Evolutionary conservation across 75 land plant genomes (phyloP).

Genomic region (Selaginella tamariscina): DNA sequence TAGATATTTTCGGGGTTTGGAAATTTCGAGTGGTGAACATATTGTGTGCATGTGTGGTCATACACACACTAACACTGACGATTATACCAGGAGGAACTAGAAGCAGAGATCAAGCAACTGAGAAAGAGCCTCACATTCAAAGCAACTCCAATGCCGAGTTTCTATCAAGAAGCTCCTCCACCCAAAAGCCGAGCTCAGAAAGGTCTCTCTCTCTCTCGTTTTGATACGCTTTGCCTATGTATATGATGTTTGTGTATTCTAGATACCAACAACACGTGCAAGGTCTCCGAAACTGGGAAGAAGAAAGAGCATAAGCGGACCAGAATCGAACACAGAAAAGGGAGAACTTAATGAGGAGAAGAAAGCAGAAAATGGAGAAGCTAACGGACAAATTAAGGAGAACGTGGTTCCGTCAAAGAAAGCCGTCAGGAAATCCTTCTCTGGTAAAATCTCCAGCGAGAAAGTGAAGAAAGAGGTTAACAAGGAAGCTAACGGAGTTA

Average conservation of each 20-base stretch:
- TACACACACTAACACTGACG: not conserved
- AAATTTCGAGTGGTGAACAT: too few species aligned
- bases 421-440: not conserved
- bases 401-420: not conserved
- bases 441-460: not conserved
- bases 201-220: conserved; percentile 45
- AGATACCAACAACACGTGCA: conserved; percentile 74
- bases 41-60: too few species aligned
- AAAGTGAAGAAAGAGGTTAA: not conserved
- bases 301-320: conserved; percentile 15
- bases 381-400: not conserved
- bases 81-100: conserved; percentile 28
- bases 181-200: conserved; percentile 65
- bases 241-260: too few species aligned
- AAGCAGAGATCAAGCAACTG: conserved; percentile 63
- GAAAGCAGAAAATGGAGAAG: not conserved
- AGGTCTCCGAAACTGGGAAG: conserved; percentile 70
- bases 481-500: not conserved
- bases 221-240: too few species aligned
- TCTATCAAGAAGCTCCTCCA: conserved; percentile 62
- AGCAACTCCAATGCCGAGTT: conserved; percentile 78
- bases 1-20: not conserved
- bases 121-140: conserved; percentile 67
- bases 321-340: not conserved
- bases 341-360: not conserved